Conservation (phyloP, 2,329 filamentous ascomycete genomes). For the Hymenotorrendiella dingleyae region DNA sequence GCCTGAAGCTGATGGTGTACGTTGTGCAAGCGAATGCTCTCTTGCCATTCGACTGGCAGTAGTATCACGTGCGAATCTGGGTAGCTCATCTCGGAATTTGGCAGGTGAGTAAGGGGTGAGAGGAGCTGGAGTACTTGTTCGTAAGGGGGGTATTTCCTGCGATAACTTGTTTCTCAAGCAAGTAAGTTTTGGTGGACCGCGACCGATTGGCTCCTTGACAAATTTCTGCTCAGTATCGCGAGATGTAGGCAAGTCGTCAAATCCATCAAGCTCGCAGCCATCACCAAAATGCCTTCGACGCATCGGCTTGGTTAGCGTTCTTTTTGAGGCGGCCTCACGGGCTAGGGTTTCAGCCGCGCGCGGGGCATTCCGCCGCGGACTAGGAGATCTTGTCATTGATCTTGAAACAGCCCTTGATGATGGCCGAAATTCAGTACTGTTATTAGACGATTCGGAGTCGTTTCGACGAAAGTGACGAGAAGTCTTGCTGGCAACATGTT, state of each 20-base stretch:
- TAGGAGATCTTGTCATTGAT: constrained; percentile 50
- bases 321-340: constrained; percentile 50
- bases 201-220: constrained; percentile 69
- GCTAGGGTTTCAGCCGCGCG: constrained; percentile 36
- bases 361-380: constrained; percentile 44
- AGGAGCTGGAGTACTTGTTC: constrained; percentile 48
- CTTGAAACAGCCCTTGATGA: constrained; percentile 53
- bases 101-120: constrained; percentile 46
- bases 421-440: constrained; percentile 52
- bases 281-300: constrained; percentile 76
- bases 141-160: constrained; percentile 49
- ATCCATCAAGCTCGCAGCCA: constrained; percentile 84
- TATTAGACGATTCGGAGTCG: constrained; percentile 67
- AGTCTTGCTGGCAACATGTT: constrained; percentile 69
- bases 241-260: constrained; percentile 92
- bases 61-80: constrained; percentile 60
- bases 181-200: constrained; percentile 58
- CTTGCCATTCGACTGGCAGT: constrained; percentile 59
- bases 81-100: constrained; percentile 42
- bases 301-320: constrained; percentile 68
- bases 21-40: constrained; percentile 56
- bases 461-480: constrained; percentile 70
- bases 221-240: constrained; percentile 74
- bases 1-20: constrained; percentile 41
- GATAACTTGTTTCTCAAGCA: constrained; percentile 50